phyloP scores from a whole-genome alignment of 2,329 filamentous ascomycete genomes.

The Cercospora sp. region DNA sequence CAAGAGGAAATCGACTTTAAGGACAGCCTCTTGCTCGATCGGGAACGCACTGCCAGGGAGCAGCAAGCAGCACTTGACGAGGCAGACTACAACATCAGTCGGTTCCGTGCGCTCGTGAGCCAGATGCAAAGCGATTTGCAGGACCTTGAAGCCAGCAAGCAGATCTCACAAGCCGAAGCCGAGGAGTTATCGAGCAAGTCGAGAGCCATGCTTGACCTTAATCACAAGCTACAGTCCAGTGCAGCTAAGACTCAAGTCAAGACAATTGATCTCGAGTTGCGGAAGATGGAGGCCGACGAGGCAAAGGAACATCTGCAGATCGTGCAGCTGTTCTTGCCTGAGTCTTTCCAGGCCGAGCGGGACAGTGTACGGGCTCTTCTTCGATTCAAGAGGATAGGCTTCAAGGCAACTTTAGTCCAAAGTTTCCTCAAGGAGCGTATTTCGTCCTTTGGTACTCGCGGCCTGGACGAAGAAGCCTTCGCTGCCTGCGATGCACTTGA shows the following conservation, averaged over 20 bases:
- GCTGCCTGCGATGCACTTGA: constrained; percentile 78
- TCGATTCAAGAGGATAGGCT: constrained; percentile 80
- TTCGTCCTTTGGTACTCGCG: constrained; percentile 64
- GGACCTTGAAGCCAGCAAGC: constrained; percentile 87
- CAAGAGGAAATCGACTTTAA: constrained; percentile 91
- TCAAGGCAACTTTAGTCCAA: constrained; percentile 80
- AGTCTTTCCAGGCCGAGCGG: constrained; percentile 74
- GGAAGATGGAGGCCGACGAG: constrained; percentile 83
- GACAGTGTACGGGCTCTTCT: constrained; percentile 87
- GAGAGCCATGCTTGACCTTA: constrained; percentile 93
- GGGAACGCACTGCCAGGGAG: constrained; percentile 68
- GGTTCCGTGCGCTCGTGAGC: constrained; percentile 85
- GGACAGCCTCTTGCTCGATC: constrained; percentile 80
- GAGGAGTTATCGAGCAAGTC: constrained; percentile 86
- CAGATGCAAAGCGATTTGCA: constrained; percentile 83
- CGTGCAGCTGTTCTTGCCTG: constrained; percentile 83
- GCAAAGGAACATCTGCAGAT: constrained; percentile 85
- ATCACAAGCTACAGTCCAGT: constrained; percentile 87
- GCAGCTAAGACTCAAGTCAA: constrained; percentile 91
- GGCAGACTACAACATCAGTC: constrained; percentile 82
- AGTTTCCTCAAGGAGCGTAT: constrained; percentile 77
- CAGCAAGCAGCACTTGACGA: constrained; percentile 82
- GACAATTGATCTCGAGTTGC: constrained; percentile 86
- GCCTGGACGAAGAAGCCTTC: constrained; percentile 76
- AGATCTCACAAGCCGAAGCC: constrained; percentile 88